Percentiles rank a stretch among this genome's conserved stretches.
Conservation (phyloP, 441 rosid genomes). For the Euphorbia celastroides region DNA sequence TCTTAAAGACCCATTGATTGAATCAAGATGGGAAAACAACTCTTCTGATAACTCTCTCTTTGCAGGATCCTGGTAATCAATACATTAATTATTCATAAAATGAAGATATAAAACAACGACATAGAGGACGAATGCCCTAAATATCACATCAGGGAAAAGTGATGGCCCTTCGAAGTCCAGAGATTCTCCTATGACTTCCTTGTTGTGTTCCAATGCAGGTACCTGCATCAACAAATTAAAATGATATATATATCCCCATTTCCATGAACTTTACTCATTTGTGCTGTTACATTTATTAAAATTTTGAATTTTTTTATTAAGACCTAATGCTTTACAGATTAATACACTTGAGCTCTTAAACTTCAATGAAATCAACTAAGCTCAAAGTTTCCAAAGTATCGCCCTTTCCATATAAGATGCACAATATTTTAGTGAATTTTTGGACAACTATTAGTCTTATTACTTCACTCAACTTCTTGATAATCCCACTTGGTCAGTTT, state of each 20-base stretch:
- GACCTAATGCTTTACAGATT: background rate
- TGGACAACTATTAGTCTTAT: too few species aligned
- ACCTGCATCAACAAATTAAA: conserved; percentile 36
- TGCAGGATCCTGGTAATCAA: conserved; percentile 43
- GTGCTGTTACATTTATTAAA: too few species aligned
- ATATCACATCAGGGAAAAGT: conserved; percentile 61
- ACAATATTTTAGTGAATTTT: background rate
- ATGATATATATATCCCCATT: background rate
- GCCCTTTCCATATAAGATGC: background rate
- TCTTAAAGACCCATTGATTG: conserved; percentile 45
- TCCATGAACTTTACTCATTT: background rate
- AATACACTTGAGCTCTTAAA: background rate
- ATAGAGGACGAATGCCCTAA: conserved; percentile 9
- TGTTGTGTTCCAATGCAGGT: conserved; percentile 69
- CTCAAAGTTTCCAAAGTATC: too few species aligned
- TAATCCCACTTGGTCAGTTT: background rate
- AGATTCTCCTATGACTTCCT: conserved; percentile 66
- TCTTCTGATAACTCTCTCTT: conserved; percentile 67
- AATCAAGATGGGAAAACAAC: conserved; percentile 41
- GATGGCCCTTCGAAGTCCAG: conserved; percentile 80
- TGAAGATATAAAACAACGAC: background rate
- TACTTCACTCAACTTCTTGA: background rate
- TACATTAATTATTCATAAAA: conserved; percentile 2
- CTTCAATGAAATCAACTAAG: background rate
- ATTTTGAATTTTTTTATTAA: background rate